Evolutionary conservation across 139 green algal genomes (phyloP), one percentile per base, ranked within the genome.

Genomic region (Chlorella sp.): DNA sequence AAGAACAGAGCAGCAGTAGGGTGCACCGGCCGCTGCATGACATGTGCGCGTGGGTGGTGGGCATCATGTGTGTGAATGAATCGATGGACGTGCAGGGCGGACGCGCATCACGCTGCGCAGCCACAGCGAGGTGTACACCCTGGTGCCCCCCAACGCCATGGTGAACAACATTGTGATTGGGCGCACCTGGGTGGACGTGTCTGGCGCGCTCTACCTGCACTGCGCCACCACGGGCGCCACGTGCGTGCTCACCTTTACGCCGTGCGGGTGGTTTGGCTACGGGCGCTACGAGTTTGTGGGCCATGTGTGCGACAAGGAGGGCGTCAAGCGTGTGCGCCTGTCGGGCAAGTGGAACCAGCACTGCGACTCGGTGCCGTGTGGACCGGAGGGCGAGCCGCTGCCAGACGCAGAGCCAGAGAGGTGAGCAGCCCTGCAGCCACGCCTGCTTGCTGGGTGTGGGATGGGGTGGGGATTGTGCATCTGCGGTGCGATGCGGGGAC

Each of bases 91-190:
- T 59, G 69, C 84, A 93, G 91, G 91, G 31, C 90, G 95, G 74
- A 96, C 90, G 0, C 82, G 93, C 62, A 96, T 99, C 72, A 86
- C 72, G 62, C 81, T 98, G 62, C 86, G 88, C 50, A 69, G 59
- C 36, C 91, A 75, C 0, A 86, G 83, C 20, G 93, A 98, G 80
- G 73, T 89, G 36, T 96, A 91, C 80, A 90, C 84, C 27, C 82
- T 98, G 75, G 85, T 96, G 49, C 91, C 90, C 0, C 88, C 92
- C 49, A 90, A 87, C 72, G 88, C 84, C 72, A 96, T 94, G 82
- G 93, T 93, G 29, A 82, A 97, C 86, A 98, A 98, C 77, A 79
- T 98, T 36, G 90, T 98, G 63, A 79, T 97, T 27, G 94, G 95
- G 34, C 79, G 85, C 51, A 97, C 90, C 27, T 99, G 95, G 95